Evolutionary conservation across 2,329 filamentous ascomycete species (phyloP), one percentile per base, ranked within the genome.

Genomic region (Acrodontium crateriforme): DNA sequence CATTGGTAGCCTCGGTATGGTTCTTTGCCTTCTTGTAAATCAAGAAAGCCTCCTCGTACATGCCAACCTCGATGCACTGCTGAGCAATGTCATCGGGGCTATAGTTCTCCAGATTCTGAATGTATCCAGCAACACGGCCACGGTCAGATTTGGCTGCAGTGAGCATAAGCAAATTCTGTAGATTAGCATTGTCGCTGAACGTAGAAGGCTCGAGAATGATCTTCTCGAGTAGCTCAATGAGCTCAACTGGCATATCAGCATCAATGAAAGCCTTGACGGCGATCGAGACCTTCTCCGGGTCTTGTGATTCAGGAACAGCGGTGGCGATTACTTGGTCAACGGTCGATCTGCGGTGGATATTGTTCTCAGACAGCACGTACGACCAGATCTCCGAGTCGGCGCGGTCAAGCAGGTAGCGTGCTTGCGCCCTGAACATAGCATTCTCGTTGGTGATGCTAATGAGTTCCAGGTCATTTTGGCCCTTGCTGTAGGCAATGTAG

Each of bases 381-480:
- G 69, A 67, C 91, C 91, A 98, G 25, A 98, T 74, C 54, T 98
- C 89, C 2, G 65, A 55, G 48, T 98, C 89, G 19, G 81, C 78
- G 41, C 89, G 78, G 47, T 94, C 85, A 28, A 98, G 65, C 14
- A 98, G 69, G 57, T 98, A 98, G 19, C 89, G 78, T 33, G 85
- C 87, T 58, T 98, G 89, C n/a, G 81, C 81, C 47, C 85, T 79
- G 69, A 93, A 98, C 89, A 98, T 98, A n/a, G 82, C 77, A 61
- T 98, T 98, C 60, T 98, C 91, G 46, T 95, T 98, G 49, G 89
- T 95, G 50, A 98, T 87, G 56, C 80, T 89, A 58, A 98, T 87
- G 31, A 98, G 71, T 60, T 98, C 91, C 17, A 98, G 62, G 49
- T 98, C 89, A 41, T 98, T 98, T 58, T 94, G 82, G 12, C 89